phyloP scores from a whole-genome alignment of 1,284 basidiomycete species.

The Apiotrichum siamense region DNA sequence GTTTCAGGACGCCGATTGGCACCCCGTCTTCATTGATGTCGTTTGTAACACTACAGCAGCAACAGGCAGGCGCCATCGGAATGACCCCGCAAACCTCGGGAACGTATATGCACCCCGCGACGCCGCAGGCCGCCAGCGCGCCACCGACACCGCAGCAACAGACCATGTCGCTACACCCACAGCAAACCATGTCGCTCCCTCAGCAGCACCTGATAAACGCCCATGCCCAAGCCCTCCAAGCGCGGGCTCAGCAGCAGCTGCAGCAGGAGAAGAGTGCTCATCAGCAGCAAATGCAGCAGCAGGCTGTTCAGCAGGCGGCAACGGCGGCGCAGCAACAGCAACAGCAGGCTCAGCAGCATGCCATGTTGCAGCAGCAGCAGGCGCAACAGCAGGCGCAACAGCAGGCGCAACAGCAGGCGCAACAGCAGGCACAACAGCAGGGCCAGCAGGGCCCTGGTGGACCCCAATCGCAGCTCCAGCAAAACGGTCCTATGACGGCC shows the following conservation, averaged over 20 bases:
- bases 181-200: slow-evolving; percentile 16
- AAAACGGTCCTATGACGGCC: slow-evolving; percentile 3
- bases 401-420: slow-evolving; percentile 19
- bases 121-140: slow-evolving; percentile 14
- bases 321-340: slow-evolving; percentile 16
- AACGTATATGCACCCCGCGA: slow-evolving; percentile 14
- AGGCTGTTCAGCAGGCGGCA: slow-evolving; percentile 10
- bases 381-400: slow-evolving; percentile 13
- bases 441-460: slow-evolving; percentile 25
- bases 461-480: slow-evolving; percentile 14
- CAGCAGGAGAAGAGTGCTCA: slow-evolving; percentile 6
- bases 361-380: slow-evolving; percentile 5
- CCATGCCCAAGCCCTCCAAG: slow-evolving; percentile 10
- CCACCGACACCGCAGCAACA: slow-evolving; percentile 26
- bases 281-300: slow-evolving; percentile 12
- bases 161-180: slow-evolving; percentile 18
- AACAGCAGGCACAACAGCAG: slow-evolving; percentile 17
- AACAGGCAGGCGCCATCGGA: slow-evolving; percentile 16
- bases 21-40: slow-evolving; percentile 32
- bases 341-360: slow-evolving; percentile 12
- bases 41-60: slow-evolving; percentile 31
- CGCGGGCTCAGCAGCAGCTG: slow-evolving; percentile 15
- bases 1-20: slow-evolving; percentile 7
- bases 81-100: slow-evolving; percentile 8
- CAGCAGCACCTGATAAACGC: slow-evolving; percentile 23